A percentile compares a stretch with the other conserved stretches of the same genome.
Conservation (phyloP, 371 early-diverging fungal genomes). For the Syncephalastrum monosporum region DNA sequence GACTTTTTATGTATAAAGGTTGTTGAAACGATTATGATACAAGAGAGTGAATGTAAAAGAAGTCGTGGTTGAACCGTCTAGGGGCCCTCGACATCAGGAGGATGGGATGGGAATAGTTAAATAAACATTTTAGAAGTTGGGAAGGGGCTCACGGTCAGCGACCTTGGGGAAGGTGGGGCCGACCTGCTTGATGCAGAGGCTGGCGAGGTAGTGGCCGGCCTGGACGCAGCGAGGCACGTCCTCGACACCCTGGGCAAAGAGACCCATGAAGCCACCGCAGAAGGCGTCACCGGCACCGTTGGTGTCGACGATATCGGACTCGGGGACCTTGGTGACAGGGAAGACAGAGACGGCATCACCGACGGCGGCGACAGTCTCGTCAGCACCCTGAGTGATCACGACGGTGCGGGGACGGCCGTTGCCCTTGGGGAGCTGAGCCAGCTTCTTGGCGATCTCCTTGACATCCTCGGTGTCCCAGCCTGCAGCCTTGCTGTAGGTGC, state of each 20-base stretch:
- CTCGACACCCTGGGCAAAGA: slow-evolving; percentile 76
- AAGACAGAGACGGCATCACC: slow-evolving; percentile 59
- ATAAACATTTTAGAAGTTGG: slow-evolving; percentile 34
- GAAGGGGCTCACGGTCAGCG: slow-evolving; percentile 40
- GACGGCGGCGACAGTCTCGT: slow-evolving; percentile 73
- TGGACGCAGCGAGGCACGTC: slow-evolving; percentile 60
- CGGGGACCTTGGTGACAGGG: slow-evolving; percentile 71
- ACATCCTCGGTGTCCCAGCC: slow-evolving; percentile 67
- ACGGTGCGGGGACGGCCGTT: slow-evolving; percentile 82
- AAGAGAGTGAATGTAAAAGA: too few relatives aligned
- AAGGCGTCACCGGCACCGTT: slow-evolving; percentile 98
- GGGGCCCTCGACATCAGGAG: too few relatives aligned
- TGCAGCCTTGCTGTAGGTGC: slow-evolving; percentile 75
- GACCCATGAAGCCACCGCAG: slow-evolving; percentile 90
- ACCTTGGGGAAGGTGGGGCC: slow-evolving; percentile 83
- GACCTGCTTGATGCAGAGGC: slow-evolving; percentile 82
- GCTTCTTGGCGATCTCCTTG: slow-evolving; percentile 76
- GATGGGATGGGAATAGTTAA: too few relatives aligned
- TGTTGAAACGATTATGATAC: too few relatives aligned
- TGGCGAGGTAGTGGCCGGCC: slow-evolving; percentile 92
- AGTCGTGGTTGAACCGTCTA: too few relatives aligned
- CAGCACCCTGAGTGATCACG: slow-evolving; percentile 90
- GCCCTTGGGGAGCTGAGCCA: slow-evolving; percentile 81
- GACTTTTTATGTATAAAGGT: too few relatives aligned
- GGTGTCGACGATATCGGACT: slow-evolving; percentile 86